Evolutionary conservation across 1,284 basidiomycete species (phyloP).

Genomic region (Ganoderma leucocontextum): DNA sequence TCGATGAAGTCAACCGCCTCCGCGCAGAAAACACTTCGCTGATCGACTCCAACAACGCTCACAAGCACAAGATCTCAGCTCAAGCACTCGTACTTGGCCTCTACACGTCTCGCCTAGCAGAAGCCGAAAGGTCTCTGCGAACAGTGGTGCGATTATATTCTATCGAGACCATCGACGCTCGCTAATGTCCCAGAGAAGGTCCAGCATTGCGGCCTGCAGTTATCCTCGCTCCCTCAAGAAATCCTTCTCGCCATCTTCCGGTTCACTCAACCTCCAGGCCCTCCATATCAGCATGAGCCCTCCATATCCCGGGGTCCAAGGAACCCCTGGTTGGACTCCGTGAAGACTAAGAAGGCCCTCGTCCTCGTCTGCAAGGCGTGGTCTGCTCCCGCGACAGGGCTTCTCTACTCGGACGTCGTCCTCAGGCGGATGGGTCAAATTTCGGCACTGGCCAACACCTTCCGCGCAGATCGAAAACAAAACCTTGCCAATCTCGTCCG

Average conservation of each 20-base stretch:
- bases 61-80: no score
- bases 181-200: no score
- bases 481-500: not conserved
- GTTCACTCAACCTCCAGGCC: not conserved
- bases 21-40: not conserved
- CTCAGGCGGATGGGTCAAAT: conserved; percentile 14
- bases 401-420: conserved; percentile 13
- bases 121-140: no score
- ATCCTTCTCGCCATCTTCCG: not conserved
- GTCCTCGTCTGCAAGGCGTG: conserved; percentile 13
- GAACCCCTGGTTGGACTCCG: not conserved
- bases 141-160: no score
- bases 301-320: not conserved
- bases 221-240: not conserved
- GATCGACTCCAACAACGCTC: not conserved
- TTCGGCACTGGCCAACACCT: conserved; percentile 1
- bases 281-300: not conserved
- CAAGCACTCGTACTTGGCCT: no score
- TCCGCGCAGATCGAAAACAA: not conserved
- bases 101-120: no score
- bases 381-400: conserved; percentile 4
- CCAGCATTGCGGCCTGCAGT: no score
- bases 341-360: conserved; percentile 9
- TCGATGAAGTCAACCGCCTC: not conserved
- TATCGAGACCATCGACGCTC: no score